Evolutionary conservation across 2,329 filamentous ascomycete genomes (phyloP).

Genomic region (Cytospora chrysosperma): DNA sequence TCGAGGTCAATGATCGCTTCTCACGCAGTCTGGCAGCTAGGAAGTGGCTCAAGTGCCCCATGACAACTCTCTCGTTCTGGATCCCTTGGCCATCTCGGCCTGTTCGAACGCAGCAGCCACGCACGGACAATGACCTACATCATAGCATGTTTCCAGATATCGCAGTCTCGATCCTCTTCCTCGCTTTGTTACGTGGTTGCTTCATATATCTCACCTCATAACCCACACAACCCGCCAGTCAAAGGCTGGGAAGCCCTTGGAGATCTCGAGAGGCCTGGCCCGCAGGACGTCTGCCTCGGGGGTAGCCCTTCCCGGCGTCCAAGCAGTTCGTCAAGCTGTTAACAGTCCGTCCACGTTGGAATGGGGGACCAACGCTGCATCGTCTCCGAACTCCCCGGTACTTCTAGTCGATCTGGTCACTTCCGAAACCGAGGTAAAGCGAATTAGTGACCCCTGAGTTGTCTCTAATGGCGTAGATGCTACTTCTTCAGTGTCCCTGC

Average conservation of each 20-base stretch:
- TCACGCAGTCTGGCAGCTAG: neutral
- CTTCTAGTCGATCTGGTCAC: too few species aligned
- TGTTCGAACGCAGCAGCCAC: conserved; percentile 28
- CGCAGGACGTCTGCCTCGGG: neutral
- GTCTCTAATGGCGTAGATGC: too few species aligned
- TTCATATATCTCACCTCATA: too few species aligned
- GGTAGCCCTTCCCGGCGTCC: neutral
- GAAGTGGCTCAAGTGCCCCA: neutral
- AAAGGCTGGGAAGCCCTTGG: neutral
- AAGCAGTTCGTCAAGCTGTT: neutral
- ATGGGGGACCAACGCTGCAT: too few species aligned
- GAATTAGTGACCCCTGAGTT: too few species aligned
- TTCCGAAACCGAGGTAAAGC: too few species aligned
- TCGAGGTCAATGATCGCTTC: neutral
- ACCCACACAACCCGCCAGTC: neutral
- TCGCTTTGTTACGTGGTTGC: neutral
- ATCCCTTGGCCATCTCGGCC: conserved; percentile 26
- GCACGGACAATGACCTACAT: neutral
- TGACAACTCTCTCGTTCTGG: neutral
- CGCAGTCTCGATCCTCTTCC: neutral
- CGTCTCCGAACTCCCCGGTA: too few species aligned
- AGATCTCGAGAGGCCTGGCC: neutral
- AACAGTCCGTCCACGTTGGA: too few species aligned
- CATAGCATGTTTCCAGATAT: neutral
- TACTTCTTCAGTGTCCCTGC: too few species aligned